Conservation (phyloP, 805 yeast species). For the Yarrowia sp. region DNA sequence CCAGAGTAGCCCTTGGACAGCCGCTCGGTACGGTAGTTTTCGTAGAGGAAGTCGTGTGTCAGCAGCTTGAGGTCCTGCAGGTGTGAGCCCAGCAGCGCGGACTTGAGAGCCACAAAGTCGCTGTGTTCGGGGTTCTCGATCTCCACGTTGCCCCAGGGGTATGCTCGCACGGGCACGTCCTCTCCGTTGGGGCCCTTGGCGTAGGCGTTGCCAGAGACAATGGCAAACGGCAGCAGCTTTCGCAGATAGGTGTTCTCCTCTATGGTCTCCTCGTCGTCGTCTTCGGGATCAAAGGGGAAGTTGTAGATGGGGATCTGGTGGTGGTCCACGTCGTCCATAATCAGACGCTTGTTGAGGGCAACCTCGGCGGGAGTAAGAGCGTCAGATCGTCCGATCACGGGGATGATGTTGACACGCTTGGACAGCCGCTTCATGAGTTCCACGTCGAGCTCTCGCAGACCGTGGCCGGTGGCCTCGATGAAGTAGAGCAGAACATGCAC, state of each 20-base stretch:
- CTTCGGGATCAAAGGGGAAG: conserved; percentile 66
- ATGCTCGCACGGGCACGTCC: conserved; percentile 44
- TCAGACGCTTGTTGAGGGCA: conserved; percentile 49
- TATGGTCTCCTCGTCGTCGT: conserved; percentile 45
- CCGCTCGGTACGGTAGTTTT: conserved; percentile 73
- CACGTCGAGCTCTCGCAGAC: conserved; percentile 67
- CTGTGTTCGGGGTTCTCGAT: conserved; percentile 40
- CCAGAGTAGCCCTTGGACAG: conserved; percentile 43
- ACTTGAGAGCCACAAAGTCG: conserved; percentile 47
- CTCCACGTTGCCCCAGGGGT: conserved; percentile 61
- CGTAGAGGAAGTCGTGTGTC: conserved; percentile 73
- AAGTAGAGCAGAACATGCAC: conserved; percentile 79
- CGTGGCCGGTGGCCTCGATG: conserved; percentile 57
- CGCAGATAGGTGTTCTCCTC: conserved; percentile 42
- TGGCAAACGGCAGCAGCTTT: conserved; percentile 57
- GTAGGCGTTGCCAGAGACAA: conserved; percentile 7
- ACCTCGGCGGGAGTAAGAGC: conserved; percentile 68
- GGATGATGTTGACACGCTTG: conserved; percentile 74
- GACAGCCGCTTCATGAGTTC: conserved; percentile 67
- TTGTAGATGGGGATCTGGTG: conserved; percentile 66
- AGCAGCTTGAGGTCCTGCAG: conserved; percentile 76
- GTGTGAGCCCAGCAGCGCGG: conserved; percentile 72
- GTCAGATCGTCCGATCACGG: conserved; percentile 80
- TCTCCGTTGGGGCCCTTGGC: conserved; percentile 21
- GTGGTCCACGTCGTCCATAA: conserved; percentile 55